phyloP scores from a whole-genome alignment of 129 eudicot genomes.

The Cynara cardunculus region DNA sequence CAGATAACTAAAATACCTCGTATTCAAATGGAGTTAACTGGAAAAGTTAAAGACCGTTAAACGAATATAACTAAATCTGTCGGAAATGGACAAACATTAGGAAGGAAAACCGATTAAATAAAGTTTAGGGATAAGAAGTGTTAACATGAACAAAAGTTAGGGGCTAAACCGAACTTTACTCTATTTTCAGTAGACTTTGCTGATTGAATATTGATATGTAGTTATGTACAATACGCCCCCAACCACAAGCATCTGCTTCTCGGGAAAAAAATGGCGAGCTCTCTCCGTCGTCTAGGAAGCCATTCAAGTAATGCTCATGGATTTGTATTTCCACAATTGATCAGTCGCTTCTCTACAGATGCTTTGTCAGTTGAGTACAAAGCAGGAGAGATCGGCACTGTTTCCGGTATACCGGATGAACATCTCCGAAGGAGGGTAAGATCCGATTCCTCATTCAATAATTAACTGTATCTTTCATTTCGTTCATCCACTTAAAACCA shows the following conservation, averaged over 20 bases:
- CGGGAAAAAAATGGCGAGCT: constrained; percentile 45
- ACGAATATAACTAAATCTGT: background rate
- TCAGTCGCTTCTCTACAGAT: constrained; percentile 48
- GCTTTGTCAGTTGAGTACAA: constrained; percentile 50
- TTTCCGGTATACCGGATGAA: constrained; percentile 76
- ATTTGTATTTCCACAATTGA: constrained; percentile 22
- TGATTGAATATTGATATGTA: background rate
- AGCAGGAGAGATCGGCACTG: constrained; percentile 68
- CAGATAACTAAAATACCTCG: background rate
- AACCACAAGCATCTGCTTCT: background rate
- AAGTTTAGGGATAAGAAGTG: background rate
- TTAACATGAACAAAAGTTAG: background rate
- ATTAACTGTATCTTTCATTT: background rate
- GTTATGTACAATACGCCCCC: background rate
- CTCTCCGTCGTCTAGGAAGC: constrained; percentile 45
- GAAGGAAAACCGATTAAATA: background rate
- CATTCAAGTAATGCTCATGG: constrained; percentile 23
- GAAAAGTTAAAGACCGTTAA: background rate
- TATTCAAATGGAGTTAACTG: background rate
- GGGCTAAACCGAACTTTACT: background rate
- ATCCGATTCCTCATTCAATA: background rate
- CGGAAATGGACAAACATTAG: background rate
- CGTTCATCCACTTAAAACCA: background rate
- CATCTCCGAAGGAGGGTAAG: constrained; percentile 62
- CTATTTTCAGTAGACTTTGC: background rate